phyloP scores from a whole-genome alignment of 805 yeast species.

The Ogataea saltuana region DNA sequence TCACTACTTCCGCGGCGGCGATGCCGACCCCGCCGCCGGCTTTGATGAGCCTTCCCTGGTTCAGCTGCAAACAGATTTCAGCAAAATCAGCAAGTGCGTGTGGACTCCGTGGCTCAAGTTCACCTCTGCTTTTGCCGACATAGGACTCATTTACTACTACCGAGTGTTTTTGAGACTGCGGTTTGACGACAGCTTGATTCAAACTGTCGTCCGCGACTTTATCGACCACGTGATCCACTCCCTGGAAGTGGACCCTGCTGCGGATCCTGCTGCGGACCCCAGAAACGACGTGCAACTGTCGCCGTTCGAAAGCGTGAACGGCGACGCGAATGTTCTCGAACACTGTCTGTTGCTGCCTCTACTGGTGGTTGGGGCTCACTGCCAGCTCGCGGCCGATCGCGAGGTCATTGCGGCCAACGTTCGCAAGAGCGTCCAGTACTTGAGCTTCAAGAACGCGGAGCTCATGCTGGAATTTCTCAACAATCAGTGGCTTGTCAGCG shows the following conservation, averaged over 20 bases:
- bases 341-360: conserved; percentile 33
- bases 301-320: no score
- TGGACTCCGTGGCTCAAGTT: conserved; percentile 23
- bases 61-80: background rate
- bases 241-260: background rate
- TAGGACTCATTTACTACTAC: conserved; percentile 27
- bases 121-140: conserved; percentile 26
- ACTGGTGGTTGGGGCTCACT: conserved; percentile 29
- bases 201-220: conserved; percentile 20
- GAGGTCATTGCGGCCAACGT: conserved; percentile 16
- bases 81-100: background rate
- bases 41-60: background rate
- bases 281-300: no score
- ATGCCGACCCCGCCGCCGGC: background rate
- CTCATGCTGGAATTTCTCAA: conserved; percentile 20
- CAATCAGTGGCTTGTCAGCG: conserved; percentile 19
- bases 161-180: conserved; percentile 17
- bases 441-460: conserved; percentile 27
- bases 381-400: conserved; percentile 17
- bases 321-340: conserved; percentile 18
- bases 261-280: no score
- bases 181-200: conserved; percentile 16
- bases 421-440: conserved; percentile 14
- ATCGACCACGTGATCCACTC: conserved; percentile 5
- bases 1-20: background rate